These are phyloP conservation scores for Vaccinium myrtillus DNA, from an alignment of 148 eudicot genomes.

Conservation along the genomic window DNA sequence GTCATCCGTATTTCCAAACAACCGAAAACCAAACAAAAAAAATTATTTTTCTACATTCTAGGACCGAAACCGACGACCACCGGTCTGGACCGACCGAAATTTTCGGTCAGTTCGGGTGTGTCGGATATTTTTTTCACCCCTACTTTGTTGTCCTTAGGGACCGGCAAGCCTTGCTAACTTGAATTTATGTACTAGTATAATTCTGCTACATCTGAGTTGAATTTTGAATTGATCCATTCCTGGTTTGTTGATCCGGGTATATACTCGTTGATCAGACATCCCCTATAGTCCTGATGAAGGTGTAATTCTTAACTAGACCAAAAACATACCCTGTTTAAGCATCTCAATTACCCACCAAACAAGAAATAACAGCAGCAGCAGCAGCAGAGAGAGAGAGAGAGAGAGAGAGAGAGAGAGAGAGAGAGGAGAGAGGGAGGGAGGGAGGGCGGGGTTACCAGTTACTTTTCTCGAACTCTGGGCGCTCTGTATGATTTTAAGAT, in stretches of 20 bases:
- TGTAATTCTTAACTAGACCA: no score
- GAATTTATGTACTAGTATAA: neutral
- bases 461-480: neutral
- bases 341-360: neutral
- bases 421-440: no score
- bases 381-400: no score
- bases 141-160: neutral
- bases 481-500: neutral
- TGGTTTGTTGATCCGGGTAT: neutral
- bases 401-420: no score
- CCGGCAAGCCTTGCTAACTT: neutral
- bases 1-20: no score
- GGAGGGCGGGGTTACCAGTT: neutral
- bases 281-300: neutral
- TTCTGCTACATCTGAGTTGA: neutral
- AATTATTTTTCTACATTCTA: no score
- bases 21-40: no score
- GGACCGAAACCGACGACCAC: no score
- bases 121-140: no score
- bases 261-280: neutral
- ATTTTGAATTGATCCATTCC: neutral
- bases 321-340: neutral
- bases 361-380: neutral
- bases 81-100: no score
- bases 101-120: no score